Conservation (phyloP, 768 basidiomycete genomes). For the Rhizopogon vesiculosus region DNA sequence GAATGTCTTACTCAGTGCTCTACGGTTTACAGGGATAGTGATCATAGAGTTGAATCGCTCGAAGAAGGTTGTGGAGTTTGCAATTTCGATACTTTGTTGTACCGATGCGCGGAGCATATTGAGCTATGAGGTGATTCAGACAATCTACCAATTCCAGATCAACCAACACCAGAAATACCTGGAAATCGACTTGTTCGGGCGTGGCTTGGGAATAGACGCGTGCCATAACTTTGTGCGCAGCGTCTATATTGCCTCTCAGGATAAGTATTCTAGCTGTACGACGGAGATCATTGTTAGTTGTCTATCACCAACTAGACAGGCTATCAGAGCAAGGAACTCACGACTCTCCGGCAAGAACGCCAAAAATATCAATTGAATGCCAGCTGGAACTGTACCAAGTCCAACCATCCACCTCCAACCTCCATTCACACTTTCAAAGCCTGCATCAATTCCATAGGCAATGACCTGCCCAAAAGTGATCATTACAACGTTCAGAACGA, state of each 20-base stretch:
- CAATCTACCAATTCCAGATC: no score
- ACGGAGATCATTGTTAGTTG: background rate
- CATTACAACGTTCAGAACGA: slow-evolving; percentile 77
- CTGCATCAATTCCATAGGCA: slow-evolving; percentile 71
- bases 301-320: no score
- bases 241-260: slow-evolving; percentile 43
- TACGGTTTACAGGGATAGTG: slow-evolving; percentile 52
- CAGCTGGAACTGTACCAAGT: slow-evolving; percentile 65
- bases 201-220: slow-evolving; percentile 69
- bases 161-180: slow-evolving; percentile 31
- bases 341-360: slow-evolving; percentile 76
- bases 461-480: slow-evolving; percentile 81
- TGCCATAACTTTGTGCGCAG: slow-evolving; percentile 50
- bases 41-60: slow-evolving; percentile 54
- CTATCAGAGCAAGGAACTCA: slow-evolving; percentile 30
- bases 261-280: slow-evolving; percentile 58
- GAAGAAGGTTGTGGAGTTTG: slow-evolving; percentile 55
- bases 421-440: slow-evolving; percentile 47
- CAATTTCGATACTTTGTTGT: slow-evolving; percentile 55
- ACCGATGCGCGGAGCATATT: slow-evolving; percentile 58
- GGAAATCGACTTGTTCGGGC: slow-evolving; percentile 59
- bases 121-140: slow-evolving; percentile 31
- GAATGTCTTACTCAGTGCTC: slow-evolving; percentile 57
- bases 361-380: slow-evolving; percentile 53
- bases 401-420: slow-evolving; percentile 90